Percentiles rank a stretch among this genome's conserved stretches.
Conservation (phyloP, 2,329 filamentous ascomycete genomes). For the Exophiala phaeomuriformis region DNA sequence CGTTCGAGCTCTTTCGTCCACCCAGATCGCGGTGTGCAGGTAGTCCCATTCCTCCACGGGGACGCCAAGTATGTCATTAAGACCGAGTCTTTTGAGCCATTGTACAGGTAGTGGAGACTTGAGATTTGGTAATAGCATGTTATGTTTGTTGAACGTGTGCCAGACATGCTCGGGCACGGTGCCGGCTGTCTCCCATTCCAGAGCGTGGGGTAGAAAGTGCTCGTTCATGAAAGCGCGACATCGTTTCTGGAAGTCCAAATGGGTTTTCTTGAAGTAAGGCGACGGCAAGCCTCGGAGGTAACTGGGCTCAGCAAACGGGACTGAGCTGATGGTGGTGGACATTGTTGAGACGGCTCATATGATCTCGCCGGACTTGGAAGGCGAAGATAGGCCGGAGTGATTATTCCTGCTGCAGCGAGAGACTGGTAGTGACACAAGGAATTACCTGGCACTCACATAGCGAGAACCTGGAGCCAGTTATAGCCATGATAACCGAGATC, state of each 20-base stretch:
- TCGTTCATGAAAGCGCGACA: constrained; percentile 59
- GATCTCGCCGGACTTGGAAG: neutral
- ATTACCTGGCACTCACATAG: no score
- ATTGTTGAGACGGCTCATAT: neutral
- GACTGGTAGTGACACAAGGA: no score
- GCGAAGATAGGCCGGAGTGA: no score
- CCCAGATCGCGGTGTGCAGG: constrained; percentile 61
- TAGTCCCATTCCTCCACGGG: constrained; percentile 67
- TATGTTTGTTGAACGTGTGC: constrained; percentile 53
- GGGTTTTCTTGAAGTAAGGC: constrained; percentile 60
- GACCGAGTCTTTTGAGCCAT: constrained; percentile 58
- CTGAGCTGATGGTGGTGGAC: constrained; percentile 5
- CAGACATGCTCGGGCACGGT: constrained; percentile 59
- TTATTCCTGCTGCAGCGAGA: no score
- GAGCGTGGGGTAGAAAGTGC: constrained; percentile 53
- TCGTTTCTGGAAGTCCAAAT: constrained; percentile 59
- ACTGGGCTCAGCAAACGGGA: constrained; percentile 66
- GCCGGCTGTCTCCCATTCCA: constrained; percentile 63
- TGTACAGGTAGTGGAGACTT: constrained; percentile 60
- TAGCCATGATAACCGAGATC: no score
- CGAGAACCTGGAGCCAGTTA: no score
- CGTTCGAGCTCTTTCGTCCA: constrained; percentile 60
- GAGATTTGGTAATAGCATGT: constrained; percentile 63
- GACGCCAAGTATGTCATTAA: constrained; percentile 58
- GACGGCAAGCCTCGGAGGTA: constrained; percentile 63